These are phyloP conservation scores for Naganishia cerealis DNA, from an alignment of 1,284 basidiomycete species.

Conservation along the genomic window DNA sequence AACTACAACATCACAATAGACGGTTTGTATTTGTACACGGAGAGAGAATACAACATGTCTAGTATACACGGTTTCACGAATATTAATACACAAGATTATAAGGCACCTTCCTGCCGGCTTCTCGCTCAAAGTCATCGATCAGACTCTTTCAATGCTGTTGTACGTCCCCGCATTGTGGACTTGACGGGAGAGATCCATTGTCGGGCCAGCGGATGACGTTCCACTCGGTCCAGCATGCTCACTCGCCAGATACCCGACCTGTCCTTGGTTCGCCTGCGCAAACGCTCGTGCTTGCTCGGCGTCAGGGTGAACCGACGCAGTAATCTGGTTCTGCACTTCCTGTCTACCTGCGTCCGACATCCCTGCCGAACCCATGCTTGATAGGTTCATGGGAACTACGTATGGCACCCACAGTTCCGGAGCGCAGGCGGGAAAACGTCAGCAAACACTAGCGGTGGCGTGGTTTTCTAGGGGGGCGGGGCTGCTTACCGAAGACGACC, in stretches of 20 bases:
- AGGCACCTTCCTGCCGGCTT: not conserved
- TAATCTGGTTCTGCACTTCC: slow-evolving; percentile 45
- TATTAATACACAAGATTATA: not conserved
- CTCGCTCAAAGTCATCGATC: not conserved
- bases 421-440: slow-evolving; percentile 9
- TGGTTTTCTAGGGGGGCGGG: slow-evolving; percentile 16
- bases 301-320: slow-evolving; percentile 40
- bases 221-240: slow-evolving; percentile 1
- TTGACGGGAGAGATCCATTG: slow-evolving; percentile 22
- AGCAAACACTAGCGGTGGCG: not conserved
- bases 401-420: not conserved
- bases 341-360: slow-evolving; percentile 40
- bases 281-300: slow-evolving; percentile 29
- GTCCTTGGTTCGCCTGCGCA: slow-evolving; percentile 19
- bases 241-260: slow-evolving; percentile 3
- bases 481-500: slow-evolving; percentile 69
- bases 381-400: slow-evolving; percentile 52
- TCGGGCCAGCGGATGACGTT: not conserved
- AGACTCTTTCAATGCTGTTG: slow-evolving; percentile 15
- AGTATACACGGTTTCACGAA: not conserved
- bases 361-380: slow-evolving; percentile 47
- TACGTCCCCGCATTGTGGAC: slow-evolving; percentile 21
- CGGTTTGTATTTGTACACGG: too few relatives aligned
- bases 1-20: too few relatives aligned
- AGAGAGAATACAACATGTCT: too few relatives aligned